Conservation (phyloP, 1,139 yeast genomes). For the Geotrichum bryndzae region DNA sequence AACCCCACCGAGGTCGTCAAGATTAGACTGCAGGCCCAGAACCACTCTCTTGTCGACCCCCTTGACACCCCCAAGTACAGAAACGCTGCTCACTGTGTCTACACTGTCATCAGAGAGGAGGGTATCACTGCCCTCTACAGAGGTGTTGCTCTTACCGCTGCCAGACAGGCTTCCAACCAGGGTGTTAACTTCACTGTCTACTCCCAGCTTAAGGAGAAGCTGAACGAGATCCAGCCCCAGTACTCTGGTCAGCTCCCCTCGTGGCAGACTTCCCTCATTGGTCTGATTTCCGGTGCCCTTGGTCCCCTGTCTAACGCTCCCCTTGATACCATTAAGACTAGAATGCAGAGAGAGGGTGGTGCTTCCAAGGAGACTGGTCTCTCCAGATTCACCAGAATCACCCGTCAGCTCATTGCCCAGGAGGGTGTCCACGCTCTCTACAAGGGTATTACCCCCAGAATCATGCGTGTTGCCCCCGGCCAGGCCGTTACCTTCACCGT, state of each 20-base stretch:
- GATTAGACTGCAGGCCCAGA: conserved; percentile 93
- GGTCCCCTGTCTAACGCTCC: conserved; percentile 99
- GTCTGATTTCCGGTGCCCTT: conserved; percentile 89
- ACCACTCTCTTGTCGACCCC: conserved; percentile 82
- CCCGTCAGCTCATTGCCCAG: conserved; percentile 73
- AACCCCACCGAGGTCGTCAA: conserved; percentile 97
- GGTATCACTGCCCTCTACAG: conserved; percentile 85
- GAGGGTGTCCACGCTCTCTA: conserved; percentile 85
- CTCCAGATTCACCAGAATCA: conserved; percentile 74
- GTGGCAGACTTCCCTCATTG: conserved; percentile 91
- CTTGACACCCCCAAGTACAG: conserved; percentile 75
- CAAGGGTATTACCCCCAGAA: conserved; percentile 97
- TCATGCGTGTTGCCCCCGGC: conserved; percentile 99
- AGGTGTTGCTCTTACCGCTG: conserved; percentile 93
- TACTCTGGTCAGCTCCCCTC: conserved; percentile 60
- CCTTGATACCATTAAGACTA: conserved; percentile 91
- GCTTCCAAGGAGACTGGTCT: conserved; percentile 62
- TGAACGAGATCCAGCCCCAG: conserved; percentile 58
- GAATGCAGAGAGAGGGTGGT: conserved; percentile 87
- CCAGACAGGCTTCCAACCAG: conserved; percentile 96
- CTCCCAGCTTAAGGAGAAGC: conserved; percentile 69
- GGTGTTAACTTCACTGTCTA: conserved; percentile 97
- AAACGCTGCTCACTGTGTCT: conserved; percentile 88
- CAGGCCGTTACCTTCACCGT: conserved; percentile 98
- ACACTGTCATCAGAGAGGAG: conserved; percentile 80